Evolutionary conservation across 2,329 filamentous ascomycete species (phyloP), one percentile per base, ranked within the genome.

Genomic region (Aspergillus sojae): DNA sequence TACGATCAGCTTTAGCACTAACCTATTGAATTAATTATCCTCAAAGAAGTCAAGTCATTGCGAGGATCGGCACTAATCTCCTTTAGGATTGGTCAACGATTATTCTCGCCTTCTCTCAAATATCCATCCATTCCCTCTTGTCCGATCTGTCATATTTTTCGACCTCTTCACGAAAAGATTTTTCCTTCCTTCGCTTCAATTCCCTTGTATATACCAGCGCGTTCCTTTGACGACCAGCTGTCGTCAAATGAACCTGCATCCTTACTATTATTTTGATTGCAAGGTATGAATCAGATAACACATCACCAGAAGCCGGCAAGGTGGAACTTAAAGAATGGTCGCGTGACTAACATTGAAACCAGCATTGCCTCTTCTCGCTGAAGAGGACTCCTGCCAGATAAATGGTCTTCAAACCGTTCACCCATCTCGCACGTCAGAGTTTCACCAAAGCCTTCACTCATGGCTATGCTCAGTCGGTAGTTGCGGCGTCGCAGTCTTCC

Each of bases 211-310:
- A 45, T 57, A 39, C 60, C 65, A 64, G 92, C 93, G 93, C 92
- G 92, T 96, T 93, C 85, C 62, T 90, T 96, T 95, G 93, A 85
- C 92, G 91, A 89, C 89, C 77, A 66, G 71, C 70, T 78, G 90
- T 92, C 94, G 93, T 96, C 92, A 94, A 93, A 97, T 97, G 94
- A 97, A 95, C 93, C 93, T 97, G 94, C 93, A 94, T 84, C 83
- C 81, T 82, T 82, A 81, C 77, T 82, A 84, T 78, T 77, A 82
- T 79, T 81, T 83, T 81, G 86, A 83, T 83, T 84, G 85, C 80
- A 84, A 84, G 83, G 90, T 92, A 86, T 82, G 87, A 28, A 19
- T n/a, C 52, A 55, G 10, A 36, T 12, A 39, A 39, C n/a, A 39
- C 57, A 41, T 36, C 53, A 56, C 54, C 57, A 23, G 28, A 32